These are phyloP conservation scores for Saccharomycopsis crataegensis DNA, from an alignment of 1,139 yeast species.

Conservation along the genomic window DNA sequence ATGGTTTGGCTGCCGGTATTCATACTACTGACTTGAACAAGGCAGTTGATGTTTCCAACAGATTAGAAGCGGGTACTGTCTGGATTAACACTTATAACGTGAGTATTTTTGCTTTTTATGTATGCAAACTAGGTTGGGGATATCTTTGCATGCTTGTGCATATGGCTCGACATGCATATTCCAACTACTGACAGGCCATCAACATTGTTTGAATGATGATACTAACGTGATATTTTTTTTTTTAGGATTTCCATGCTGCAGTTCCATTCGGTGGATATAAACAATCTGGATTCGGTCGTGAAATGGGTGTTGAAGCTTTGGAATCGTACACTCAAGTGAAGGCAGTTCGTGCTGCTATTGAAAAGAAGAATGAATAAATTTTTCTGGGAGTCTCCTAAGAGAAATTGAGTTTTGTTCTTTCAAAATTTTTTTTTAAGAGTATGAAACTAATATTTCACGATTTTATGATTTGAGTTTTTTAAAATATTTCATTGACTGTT, in stretches of 20 bases:
- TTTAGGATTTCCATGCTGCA: conserved; percentile 43
- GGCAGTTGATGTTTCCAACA: conserved; percentile 42
- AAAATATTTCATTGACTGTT: too few species aligned
- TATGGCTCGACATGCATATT: too few species aligned
- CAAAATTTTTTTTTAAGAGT: too few species aligned
- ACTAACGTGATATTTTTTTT: too few species aligned
- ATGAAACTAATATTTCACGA: too few species aligned
- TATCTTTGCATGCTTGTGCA: too few species aligned
- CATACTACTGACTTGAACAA: conserved; percentile 43
- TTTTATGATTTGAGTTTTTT: too few species aligned
- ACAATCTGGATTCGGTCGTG: conserved; percentile 62
- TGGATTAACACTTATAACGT: conserved; percentile 44
- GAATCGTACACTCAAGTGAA: conserved; percentile 53
- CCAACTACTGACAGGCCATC: too few species aligned
- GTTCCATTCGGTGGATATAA: conserved; percentile 50
- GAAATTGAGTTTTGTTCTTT: too few species aligned
- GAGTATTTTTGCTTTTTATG: too few species aligned
- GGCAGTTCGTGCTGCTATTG: conserved; percentile 40
- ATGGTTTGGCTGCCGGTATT: conserved; percentile 59
- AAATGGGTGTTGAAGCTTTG: conserved; percentile 57
- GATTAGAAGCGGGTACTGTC: conserved; percentile 52
- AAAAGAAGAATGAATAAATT: not conserved
- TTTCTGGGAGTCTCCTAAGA: not conserved
- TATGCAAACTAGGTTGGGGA: too few species aligned
- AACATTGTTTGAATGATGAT: too few species aligned